Conservation (phyloP, 768 basidiomycete species). For the Auriscalpium microsporum region DNA sequence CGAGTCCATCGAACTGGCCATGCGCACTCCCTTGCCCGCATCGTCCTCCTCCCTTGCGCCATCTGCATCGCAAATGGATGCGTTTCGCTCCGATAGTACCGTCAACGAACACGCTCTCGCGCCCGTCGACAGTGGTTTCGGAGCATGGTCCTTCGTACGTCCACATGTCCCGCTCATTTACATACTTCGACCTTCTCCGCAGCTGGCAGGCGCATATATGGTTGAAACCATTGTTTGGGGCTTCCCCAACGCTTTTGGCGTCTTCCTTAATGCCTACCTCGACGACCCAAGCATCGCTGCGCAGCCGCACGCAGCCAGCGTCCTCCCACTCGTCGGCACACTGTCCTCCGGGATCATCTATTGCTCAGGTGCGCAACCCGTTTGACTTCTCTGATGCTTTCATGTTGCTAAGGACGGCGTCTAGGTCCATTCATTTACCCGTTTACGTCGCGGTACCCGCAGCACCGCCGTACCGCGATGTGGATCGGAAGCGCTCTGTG, state of each 20-base stretch:
- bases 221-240: conserved; percentile 20
- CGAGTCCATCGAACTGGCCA: neutral
- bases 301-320: conserved; percentile 16
- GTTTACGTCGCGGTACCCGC: conserved; percentile 19
- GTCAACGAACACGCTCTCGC: neutral
- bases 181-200: neutral
- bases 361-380: conserved; percentile 18
- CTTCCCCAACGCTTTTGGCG: conserved; percentile 22
- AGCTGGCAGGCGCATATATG: neutral
- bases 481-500: conserved; percentile 21
- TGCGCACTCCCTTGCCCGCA: neutral
- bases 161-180: neutral
- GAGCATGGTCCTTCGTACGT: conserved; percentile 1
- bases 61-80: conserved; percentile 20
- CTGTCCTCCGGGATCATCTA: conserved; percentile 25
- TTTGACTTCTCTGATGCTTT: neutral
- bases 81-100: conserved; percentile 1
- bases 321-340: conserved; percentile 25
- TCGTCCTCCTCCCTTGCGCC: conserved; percentile 1
- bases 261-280: conserved; percentile 23
- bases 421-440: conserved; percentile 14
- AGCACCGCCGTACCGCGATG: conserved; percentile 14
- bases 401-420: too few species aligned
- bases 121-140: neutral
- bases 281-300: conserved; percentile 15